Base-by-base conservation (phyloP, 257 asterid species). In the Solanum etuberosum region DNA sequence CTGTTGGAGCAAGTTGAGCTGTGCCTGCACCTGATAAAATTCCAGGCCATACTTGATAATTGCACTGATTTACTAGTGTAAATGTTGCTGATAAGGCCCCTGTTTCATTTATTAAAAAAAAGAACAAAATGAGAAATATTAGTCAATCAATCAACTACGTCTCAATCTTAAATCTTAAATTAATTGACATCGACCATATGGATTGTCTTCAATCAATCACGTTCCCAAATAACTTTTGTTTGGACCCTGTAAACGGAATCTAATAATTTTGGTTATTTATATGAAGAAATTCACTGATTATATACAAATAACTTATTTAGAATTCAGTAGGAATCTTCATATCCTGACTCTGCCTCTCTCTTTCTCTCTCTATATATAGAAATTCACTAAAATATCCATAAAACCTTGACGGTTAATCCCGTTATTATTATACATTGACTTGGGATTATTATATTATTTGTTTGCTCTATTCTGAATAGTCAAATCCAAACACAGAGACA, bases 1-100 rank as follows among this genome's bases (percentile, higher is more conserved):
- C 97, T 15, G 97, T 91, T 43, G 97, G 72, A 54, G 95, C 85
- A 15, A 92, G 92, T 3, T 88, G 95, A 0, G 92, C 18, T 2
- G 93, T 92, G 10, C 95, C 94, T 46, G 98, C 94, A 67, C 91
- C 91, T 5, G 98, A 91, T 14, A 95, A 67, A 5, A 93, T 6
- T 6, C 96, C 98, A 1, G 98, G 98, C 98, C 98, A 95, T 9
- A 95, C 95, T 2, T 92, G 91, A 87, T 91, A 91, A 51, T 54
- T 72, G 91, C 98, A 95, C 89, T 92, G 92, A 85, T 91, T 95
- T 6, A 91, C 89, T 8, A 94, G 81, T 1, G 97, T 95, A 72
- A 95, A 95, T 3, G 94, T 95, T 11, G 94, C 91, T 5, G 96
- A 86, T 37, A 86, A 88, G 2, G 54, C 87, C 18, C 88, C 92